These are phyloP conservation scores for Calonectria leucothoes DNA, from an alignment of 2,329 filamentous ascomycete species.

Conservation along the genomic window DNA sequence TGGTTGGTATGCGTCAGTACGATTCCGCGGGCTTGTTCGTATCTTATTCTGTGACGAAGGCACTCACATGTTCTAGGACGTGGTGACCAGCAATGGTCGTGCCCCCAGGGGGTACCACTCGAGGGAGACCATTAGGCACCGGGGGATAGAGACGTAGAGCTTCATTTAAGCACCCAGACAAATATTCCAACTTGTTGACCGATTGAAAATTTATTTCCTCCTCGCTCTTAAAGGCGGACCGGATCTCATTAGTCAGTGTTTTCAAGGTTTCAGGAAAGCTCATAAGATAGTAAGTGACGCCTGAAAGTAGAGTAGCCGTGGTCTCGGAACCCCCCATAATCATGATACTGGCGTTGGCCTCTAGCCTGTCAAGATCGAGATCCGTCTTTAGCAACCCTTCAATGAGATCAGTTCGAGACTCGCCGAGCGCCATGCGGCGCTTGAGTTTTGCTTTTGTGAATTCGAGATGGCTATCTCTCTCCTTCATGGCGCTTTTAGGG, in stretches of 20 bases:
- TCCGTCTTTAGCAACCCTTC: background rate
- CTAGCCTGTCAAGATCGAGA: background rate
- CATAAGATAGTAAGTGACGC: background rate
- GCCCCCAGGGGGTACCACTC: background rate
- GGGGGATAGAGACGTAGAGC: slow-evolving; percentile 6
- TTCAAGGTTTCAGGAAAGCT: background rate
- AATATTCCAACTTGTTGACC: background rate
- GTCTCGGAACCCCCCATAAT: slow-evolving; percentile 9
- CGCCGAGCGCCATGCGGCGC: background rate
- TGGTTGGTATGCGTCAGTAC: background rate
- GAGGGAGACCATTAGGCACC: background rate
- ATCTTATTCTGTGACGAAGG: background rate
- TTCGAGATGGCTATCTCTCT: background rate
- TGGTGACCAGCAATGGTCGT: background rate
- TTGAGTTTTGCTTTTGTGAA: background rate
- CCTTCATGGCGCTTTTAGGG: background rate
- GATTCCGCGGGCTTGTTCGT: background rate
- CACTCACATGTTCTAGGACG: background rate
- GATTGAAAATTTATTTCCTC: slow-evolving; percentile 1
- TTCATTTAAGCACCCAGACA: slow-evolving; percentile 1
- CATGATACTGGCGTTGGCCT: background rate
- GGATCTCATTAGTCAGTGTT: background rate
- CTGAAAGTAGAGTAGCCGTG: background rate
- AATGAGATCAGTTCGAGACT: background rate
- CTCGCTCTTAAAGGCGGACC: background rate